Evolutionary conservation across 805 yeast species (phyloP).

Genomic region (Spathaspora sp.): DNA sequence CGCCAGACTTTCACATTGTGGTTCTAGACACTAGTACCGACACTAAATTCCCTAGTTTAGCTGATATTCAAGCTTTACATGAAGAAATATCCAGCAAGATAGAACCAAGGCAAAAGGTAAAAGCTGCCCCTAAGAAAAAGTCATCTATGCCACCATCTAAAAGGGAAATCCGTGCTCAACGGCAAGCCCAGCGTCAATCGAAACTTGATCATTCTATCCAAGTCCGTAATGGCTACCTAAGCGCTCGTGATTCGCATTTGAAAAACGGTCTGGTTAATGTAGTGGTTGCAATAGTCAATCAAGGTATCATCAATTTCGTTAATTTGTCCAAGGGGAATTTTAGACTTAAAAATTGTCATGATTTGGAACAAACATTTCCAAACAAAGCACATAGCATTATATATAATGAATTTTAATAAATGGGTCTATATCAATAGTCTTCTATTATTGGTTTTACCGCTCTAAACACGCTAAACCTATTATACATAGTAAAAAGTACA

Average conservation of each 20-base stretch:
- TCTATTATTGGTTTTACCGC: neutral
- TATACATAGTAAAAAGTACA: neutral
- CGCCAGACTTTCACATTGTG: slow-evolving; percentile 72
- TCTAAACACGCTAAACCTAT: neutral
- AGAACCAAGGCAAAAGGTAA: neutral
- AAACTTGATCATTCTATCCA: slow-evolving; percentile 22
- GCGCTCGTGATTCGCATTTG: slow-evolving; percentile 36
- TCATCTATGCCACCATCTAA: slow-evolving; percentile 19
- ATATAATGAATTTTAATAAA: slow-evolving; percentile 2
- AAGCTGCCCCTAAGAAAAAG: slow-evolving; percentile 8
- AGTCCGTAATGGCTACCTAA: slow-evolving; percentile 22
- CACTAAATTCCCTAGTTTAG: slow-evolving; percentile 42
- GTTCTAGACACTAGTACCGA: slow-evolving; percentile 46
- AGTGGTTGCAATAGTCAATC: slow-evolving; percentile 68
- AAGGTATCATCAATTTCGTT: slow-evolving; percentile 71
- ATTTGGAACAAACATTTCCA: slow-evolving; percentile 15
- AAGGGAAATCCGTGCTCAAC: slow-evolving; percentile 19
- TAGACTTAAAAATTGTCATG: slow-evolving; percentile 16
- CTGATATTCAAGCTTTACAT: slow-evolving; percentile 32
- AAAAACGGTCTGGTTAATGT: slow-evolving; percentile 53
- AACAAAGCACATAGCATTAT: slow-evolving; percentile 16
- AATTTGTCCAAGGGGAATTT: slow-evolving; percentile 50
- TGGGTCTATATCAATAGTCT: neutral
- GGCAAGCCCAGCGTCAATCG: slow-evolving; percentile 23
- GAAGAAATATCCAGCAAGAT: neutral